Evolutionary conservation across 108 stramenopile genomes (phyloP).

Genomic region (Nitzschia sp.): DNA sequence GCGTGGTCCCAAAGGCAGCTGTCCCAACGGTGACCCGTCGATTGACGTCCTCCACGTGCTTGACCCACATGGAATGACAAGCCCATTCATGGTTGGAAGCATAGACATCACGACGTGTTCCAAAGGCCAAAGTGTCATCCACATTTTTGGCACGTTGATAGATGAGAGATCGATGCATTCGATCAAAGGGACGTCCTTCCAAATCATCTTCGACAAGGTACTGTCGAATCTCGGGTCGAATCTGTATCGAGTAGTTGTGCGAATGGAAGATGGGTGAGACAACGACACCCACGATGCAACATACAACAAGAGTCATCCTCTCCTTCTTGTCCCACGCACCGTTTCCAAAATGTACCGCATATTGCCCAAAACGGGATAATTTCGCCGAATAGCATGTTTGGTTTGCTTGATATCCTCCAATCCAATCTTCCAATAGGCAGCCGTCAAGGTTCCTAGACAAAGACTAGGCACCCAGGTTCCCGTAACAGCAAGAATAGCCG

Average conservation of each 20-base stretch:
- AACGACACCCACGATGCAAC: too few species aligned
- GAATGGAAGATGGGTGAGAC: not conserved
- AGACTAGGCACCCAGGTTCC: constrained; percentile 37
- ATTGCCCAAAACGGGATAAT: constrained; percentile 86
- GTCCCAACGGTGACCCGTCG: constrained; percentile 56
- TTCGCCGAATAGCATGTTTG: constrained; percentile 69
- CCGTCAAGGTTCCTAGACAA: constrained; percentile 6
- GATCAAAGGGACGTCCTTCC: constrained; percentile 70
- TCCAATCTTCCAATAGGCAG: constrained; percentile 74
- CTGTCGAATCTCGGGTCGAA: constrained; percentile 82
- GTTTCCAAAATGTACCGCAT: constrained; percentile 78
- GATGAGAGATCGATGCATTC: constrained; percentile 59
- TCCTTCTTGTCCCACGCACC: constrained; percentile 33
- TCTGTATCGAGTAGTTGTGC: not conserved
- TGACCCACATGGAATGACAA: constrained; percentile 74
- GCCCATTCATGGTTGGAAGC: constrained; percentile 78
- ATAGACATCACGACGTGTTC: constrained; percentile 54
- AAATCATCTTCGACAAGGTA: constrained; percentile 66
- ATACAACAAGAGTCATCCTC: not conserved
- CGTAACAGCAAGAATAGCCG: constrained; percentile 14
- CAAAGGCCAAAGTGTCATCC: constrained; percentile 63
- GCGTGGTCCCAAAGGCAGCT: constrained; percentile 37
- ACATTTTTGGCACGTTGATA: constrained; percentile 77
- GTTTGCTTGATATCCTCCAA: constrained; percentile 68
- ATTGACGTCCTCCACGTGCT: constrained; percentile 17